Evolutionary conservation across 2,329 filamentous ascomycete species (phyloP), one percentile per base, ranked within the genome.

Genomic region (Colletotrichum limetticola): DNA sequence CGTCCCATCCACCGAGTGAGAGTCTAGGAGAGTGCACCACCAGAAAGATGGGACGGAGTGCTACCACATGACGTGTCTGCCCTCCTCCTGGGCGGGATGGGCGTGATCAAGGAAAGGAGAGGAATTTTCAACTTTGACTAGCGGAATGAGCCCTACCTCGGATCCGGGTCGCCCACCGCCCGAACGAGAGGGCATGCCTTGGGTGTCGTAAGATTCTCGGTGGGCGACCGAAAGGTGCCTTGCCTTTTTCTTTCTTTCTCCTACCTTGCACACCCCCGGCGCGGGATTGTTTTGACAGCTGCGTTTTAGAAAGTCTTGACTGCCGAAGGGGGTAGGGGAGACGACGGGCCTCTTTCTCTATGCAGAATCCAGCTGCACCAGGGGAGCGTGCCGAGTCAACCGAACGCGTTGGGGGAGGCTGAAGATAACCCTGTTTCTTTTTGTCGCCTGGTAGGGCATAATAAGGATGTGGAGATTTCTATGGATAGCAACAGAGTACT

Each of bases 181-280:
- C 68, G 63, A 56, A 57, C 12, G 30, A 46, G 49, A 56, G 63
- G 63, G 5, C 56, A 59, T 37, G 63, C 49, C 63, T 61, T 71
- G 32, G 8, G 49, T 42, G 49, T 42, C n/a, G 46, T 56, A 71
- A 37, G 55, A 61, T 14, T 14, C 14, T 49, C 16, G 32, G 62
- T 56, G 56, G 68, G 30, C 42, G 24, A 24, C 2, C 35, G 59
- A 24, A 16, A 14, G n/a, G 59, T n/a, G 42, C 42, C 24, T 30
- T 26, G 35, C 11, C 26, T 12, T 42, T 30, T 26, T 24, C n/a
- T 56, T 9, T 49, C 37, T 16, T 6, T 42, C 37, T 42, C 12
- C 37, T 42, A 16, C 35, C 35, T 2, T 16, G 16, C 35, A 16
- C 35, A 11, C 37, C 37, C 42, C 42, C 16, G 42, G 19, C 42